Percentiles rank a stretch among this genome's conserved stretches.
Evolutionary conservation across 345 rosid genomes (phyloP).

Genomic region (Sisymbrium altissimum): DNA sequence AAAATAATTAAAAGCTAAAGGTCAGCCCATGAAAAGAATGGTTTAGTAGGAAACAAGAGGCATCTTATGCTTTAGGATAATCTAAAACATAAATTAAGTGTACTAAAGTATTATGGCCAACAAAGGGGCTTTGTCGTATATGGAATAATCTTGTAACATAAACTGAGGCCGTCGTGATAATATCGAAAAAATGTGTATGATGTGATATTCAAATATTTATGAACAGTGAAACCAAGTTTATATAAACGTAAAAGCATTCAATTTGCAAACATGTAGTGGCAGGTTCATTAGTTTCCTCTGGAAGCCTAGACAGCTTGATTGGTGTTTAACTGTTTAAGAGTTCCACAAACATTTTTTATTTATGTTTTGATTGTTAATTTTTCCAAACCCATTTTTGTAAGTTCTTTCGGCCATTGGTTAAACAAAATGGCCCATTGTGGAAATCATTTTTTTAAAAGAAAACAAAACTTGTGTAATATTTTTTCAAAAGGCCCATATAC

Average conservation of each 20-base stretch:
- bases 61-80: constrained; percentile 24
- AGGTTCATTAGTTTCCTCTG: neutral
- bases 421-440: neutral
- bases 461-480: neutral
- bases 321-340: neutral
- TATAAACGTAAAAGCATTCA: neutral
- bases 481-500: no score
- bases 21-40: constrained; percentile 24
- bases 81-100: neutral
- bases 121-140: constrained; percentile 9
- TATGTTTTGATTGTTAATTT: neutral
- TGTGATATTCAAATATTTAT: neutral
- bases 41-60: constrained; percentile 20
- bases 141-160: neutral
- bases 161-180: neutral
- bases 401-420: neutral
- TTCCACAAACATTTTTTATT: neutral
- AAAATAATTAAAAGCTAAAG: neutral
- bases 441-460: neutral
- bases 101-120: constrained; percentile 6
- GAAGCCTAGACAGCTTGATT: neutral
- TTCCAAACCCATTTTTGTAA: neutral
- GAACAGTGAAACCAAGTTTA: neutral
- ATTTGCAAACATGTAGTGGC: neutral
- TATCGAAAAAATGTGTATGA: neutral